Conservation (phyloP, 2,329 filamentous ascomycete genomes). For the Phyllachora maydis region DNA sequence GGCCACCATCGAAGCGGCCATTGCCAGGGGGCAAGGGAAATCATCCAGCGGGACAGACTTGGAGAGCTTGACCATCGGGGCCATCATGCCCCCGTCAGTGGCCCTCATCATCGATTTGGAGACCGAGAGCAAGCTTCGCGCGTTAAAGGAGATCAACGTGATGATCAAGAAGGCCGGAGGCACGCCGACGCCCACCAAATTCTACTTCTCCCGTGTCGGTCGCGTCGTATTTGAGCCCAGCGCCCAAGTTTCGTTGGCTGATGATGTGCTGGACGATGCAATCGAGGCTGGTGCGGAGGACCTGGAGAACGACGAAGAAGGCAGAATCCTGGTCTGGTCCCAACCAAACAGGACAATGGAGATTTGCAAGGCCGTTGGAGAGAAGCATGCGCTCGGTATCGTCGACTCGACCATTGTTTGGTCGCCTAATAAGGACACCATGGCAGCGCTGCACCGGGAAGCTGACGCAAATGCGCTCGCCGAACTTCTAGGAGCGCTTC, state of each 20-base stretch:
- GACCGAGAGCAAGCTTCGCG: conserved; percentile 60
- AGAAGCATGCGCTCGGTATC: conserved; percentile 43
- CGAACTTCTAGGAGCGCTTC: conserved; percentile 35
- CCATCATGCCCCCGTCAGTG: conserved; percentile 55
- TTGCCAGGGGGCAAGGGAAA: conserved; percentile 74
- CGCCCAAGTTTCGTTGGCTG: conserved; percentile 28
- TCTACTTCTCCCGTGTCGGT: conserved; percentile 70
- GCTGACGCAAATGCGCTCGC: conserved; percentile 34
- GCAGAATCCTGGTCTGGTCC: conserved; percentile 49
- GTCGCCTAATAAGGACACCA: conserved; percentile 64
- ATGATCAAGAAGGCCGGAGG: conserved; percentile 55
- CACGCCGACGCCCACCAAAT: conserved; percentile 51
- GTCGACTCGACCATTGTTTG: conserved; percentile 66
- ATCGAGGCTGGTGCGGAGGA: conserved; percentile 72
- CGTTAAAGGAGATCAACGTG: conserved; percentile 50
- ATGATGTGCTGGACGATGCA: conserved; percentile 60
- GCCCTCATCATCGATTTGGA: conserved; percentile 71
- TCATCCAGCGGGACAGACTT: conserved; percentile 54
- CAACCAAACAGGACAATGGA: conserved; percentile 43
- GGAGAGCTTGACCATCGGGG: conserved; percentile 62
- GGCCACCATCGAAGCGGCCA: conserved; percentile 60
- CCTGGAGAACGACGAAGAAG: conserved; percentile 46
- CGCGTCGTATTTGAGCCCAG: conserved; percentile 46
- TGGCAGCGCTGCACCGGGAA: conserved; percentile 37
- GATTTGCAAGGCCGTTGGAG: conserved; percentile 41